Evolutionary conservation across 2,329 filamentous ascomycete species (phyloP).

Genomic region (Corinectria fuckeliana): DNA sequence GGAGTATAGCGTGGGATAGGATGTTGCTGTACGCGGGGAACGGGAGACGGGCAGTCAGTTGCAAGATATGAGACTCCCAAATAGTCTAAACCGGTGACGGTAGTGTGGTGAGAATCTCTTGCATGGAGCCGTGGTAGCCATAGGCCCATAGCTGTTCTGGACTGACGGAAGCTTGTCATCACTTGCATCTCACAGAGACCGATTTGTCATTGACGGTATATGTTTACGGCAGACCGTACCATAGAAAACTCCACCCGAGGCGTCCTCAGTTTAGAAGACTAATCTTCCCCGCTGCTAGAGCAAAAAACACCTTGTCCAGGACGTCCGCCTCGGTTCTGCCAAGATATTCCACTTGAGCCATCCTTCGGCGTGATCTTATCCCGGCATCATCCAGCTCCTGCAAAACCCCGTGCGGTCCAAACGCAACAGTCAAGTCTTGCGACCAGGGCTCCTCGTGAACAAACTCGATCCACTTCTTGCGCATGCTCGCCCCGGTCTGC

Average conservation of each 20-base stretch:
- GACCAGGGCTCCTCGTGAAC: conserved; percentile 48
- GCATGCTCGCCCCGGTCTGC: conserved; percentile 45
- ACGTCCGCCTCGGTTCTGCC: neutral
- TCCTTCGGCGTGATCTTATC: conserved; percentile 28
- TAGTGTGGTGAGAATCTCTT: no score
- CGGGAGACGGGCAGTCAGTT: no score
- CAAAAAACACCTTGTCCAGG: neutral
- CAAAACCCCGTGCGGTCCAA: conserved; percentile 48
- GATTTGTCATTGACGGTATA: no score
- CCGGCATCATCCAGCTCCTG: conserved; percentile 43
- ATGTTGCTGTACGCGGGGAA: no score
- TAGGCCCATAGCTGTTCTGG: no score
- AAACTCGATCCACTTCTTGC: conserved; percentile 48
- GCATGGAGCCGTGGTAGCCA: no score
- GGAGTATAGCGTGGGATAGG: no score
- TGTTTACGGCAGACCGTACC: no score
- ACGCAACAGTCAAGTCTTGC: conserved; percentile 32
- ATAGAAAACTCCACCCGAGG: neutral
- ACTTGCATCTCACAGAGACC: neutral
- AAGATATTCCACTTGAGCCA: neutral
- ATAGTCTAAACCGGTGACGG: no score
- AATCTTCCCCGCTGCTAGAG: neutral
- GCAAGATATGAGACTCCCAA: no score
- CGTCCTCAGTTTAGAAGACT: conserved; percentile 5
- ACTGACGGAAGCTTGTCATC: no score